phyloP scores from a whole-genome alignment of 371 early-diverging fungal species.

The Rhizopus sp. region DNA sequence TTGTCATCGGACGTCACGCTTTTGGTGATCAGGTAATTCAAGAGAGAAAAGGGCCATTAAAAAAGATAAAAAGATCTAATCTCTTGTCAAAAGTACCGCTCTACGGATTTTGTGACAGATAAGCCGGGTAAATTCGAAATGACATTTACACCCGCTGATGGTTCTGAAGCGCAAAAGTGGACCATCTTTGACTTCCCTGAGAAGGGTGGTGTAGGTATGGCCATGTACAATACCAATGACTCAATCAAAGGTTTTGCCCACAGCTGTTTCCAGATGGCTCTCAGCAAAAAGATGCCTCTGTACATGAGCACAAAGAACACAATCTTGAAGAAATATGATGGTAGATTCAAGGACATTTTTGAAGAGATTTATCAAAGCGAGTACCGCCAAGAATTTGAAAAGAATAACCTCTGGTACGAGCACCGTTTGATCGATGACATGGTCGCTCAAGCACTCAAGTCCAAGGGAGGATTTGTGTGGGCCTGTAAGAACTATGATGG shows the following conservation, averaged over 20 bases:
- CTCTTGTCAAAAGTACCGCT: slow-evolving; percentile 71
- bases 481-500: slow-evolving; percentile 97
- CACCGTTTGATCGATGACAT: slow-evolving; percentile 98
- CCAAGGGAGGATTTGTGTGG: slow-evolving; percentile 94
- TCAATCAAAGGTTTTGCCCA: slow-evolving; percentile 94
- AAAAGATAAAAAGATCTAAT: neutral
- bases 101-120: slow-evolving; percentile 89
- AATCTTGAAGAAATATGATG: slow-evolving; percentile 96
- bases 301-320: slow-evolving; percentile 98
- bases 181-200: slow-evolving; percentile 79
- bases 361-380: slow-evolving; percentile 81
- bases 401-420: slow-evolving; percentile 90
- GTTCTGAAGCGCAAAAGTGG: slow-evolving; percentile 61
- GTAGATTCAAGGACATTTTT: slow-evolving; percentile 98
- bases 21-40: slow-evolving; percentile 88
- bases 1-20: slow-evolving; percentile 96
- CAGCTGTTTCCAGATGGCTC: slow-evolving; percentile 92
- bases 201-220: slow-evolving; percentile 88
- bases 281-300: slow-evolving; percentile 83
- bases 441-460: slow-evolving; percentile 97
- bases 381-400: slow-evolving; percentile 75
- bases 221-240: slow-evolving; percentile 94
- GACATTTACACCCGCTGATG: slow-evolving; percentile 84
- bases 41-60: neutral
- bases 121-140: slow-evolving; percentile 91